Evolutionary conservation across 345 rosid genomes (phyloP), one percentile per base, ranked within the genome.

Genomic region (Leavenworthia alabamica): DNA sequence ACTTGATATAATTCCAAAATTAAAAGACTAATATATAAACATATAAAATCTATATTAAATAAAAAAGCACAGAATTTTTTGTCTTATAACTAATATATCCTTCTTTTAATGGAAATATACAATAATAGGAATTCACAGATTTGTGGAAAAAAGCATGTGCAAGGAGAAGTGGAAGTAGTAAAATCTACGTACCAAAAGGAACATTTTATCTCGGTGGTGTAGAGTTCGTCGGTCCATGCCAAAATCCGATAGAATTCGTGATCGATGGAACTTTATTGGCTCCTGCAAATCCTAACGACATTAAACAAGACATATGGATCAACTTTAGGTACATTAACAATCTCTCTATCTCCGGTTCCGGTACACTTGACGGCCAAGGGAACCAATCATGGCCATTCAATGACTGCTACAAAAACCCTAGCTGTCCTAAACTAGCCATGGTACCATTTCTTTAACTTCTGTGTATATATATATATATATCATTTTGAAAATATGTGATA

Each of bases 281-380:
- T 41, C 67, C 67, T 23, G 2, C 53, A 16, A 68, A 68, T 7
- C 61, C 67, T n/a, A 19, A 3, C 0, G 54, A 59, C 5, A 60
- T 68, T 13, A 60, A 68, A 6, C 10, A 59, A 0, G 55, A 60
- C 7, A 33, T 47, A 2, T 68, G 73, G 67, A 60, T 68, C 55
- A 50, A 42, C 22, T 68, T 68, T 43, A 60, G 48, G 17, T 60
- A 60, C 15, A 44, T 68, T 29, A 43, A 68, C 29, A 3, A 68
- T 61, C 67, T 68, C 4, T 26, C 11, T 7, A 61, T 68, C 56
- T 68, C 67, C 4, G 73, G 73, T 33, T 15, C 19, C 3, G 67
- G 73, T 43, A 52, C 54, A 24, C 73, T 68, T 7, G 67, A 68
- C 12, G 73, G 73, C 1, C 73, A 68, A 60, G 67, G 73, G 0